Base-by-base conservation (phyloP, 2,329 filamentous ascomycete species). In the Trichothecium roseum region DNA sequence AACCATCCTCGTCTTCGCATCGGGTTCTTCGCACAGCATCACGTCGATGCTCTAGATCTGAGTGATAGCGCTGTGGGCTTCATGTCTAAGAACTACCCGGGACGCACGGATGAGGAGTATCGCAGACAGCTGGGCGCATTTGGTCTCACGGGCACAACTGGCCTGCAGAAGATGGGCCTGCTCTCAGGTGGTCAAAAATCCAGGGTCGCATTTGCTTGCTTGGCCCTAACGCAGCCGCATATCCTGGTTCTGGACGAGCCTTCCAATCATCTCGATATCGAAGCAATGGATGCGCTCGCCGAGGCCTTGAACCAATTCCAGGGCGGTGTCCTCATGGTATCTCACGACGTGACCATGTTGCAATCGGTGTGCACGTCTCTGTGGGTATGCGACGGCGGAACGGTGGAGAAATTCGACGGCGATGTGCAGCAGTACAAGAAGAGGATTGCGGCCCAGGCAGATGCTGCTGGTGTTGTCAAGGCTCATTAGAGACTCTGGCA, bases 371-470 rank as follows among this genome's bases (percentile, higher is more conserved):
- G 91, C 62, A 91, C 71, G 34, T 91, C 81, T 55, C 64, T 98
- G 52, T 98, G 91, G 91, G 89, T 98, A 43, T 98, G 91, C 54
- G 91, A 98, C 57, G 70, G 81, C 40, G 91, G 91, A 8, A 91
- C 81, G 2, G 88, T 98, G 15, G 86, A 94, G 72, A 88, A 95
- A 65, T 98, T 98, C 63, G 78, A 83, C 41, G 91, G 91, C 24
- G 88, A 93, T 49, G 88, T 98, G 35, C 84, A 94, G 62, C 80
- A 84, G 42, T 98, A 98, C 68, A 98, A 98, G 80, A 94, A 88
- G 76, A 80, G 84, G 60, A 95, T 98, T 52, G 76, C 78, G 14
- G 81, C 84, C 12, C 88, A 95, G 63, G 89, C 89, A 16, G 81
- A 94, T 56, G 81, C 81, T 36, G 79, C 82, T 32, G 91, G 91